Evolutionary conservation across 257 asterid genomes (phyloP), one percentile per base, ranked within the genome.

Genomic region (Gardenia jasminoides): DNA sequence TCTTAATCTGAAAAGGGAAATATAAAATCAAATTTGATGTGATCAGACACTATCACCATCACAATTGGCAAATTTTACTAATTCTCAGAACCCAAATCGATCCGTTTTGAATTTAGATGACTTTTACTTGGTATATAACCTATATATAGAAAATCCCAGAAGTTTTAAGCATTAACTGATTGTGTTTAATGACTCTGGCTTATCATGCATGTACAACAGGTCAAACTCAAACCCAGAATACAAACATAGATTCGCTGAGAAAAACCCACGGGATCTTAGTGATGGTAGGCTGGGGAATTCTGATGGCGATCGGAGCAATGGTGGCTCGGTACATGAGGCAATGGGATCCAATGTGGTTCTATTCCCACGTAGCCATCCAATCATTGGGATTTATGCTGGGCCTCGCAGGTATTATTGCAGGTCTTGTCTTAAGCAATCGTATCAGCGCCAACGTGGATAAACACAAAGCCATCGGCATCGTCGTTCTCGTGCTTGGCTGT

Each of bases 271-370:
- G 99, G 82, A 43, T 96, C 4, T 46, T 93, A 81, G 92, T 86
- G 90, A 89, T 92, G 93, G 26, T 96, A 65, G 97, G 97, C 8
- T 96, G 99, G 99, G 93, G 87, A 24, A 92, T 93, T 47, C n/a
- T 93, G 62, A 19, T 96, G 91, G 88, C 91, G 3, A 89, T 96
- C 1, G 99, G 98, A 17, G 92, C 80, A 1, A 87, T 93, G 86
- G 89, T 87, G 52, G 98, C 98, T 56, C 90, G 99, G 0, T 87
- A 93, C 86, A 79, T 89, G 90, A 88, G 88, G 79, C 84, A 86
- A 56, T 92, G 88, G 87, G 98, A 93, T 52, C 98, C 97, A 28
- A 74, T 88, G 1, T 96, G 99, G 99, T 96, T 92, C 79, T 93
- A 96, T 52, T 65, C 88, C n/a, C 99, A 96, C 31, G 74, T 81